Evolutionary conservation across 2,329 filamentous ascomycete species (phyloP).

Genomic region (Aspergillus sp.): DNA sequence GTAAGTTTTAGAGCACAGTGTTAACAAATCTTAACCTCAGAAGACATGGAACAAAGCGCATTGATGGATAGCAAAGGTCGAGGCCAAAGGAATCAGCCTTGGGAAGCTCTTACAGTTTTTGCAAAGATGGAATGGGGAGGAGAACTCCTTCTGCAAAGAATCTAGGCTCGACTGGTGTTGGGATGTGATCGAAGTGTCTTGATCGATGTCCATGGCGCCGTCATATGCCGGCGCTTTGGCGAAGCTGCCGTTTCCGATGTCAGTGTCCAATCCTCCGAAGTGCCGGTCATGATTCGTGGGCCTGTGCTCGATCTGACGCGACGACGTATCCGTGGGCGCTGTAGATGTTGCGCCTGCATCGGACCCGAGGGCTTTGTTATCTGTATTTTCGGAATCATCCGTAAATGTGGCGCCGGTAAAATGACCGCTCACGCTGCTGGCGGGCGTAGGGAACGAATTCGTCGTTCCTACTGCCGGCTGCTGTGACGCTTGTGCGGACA

Average conservation of each 20-base stretch:
- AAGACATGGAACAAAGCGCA: slow-evolving; percentile 25
- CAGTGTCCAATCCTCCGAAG: slow-evolving; percentile 13
- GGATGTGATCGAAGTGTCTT: slow-evolving; percentile 18
- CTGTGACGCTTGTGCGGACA: slow-evolving; percentile 44
- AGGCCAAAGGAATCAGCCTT: slow-evolving; percentile 39
- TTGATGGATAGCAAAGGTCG: slow-evolving; percentile 23
- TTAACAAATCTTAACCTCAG: slow-evolving; percentile 42
- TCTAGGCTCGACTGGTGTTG: slow-evolving; percentile 36
- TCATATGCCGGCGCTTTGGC: slow-evolving; percentile 21
- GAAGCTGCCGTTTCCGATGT: slow-evolving; percentile 20
- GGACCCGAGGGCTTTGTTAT: slow-evolving; percentile 29
- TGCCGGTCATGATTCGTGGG: slow-evolving; percentile 37
- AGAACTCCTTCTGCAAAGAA: slow-evolving; percentile 46
- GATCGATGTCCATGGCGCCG: slow-evolving; percentile 43
- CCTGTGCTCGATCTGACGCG: slow-evolving; percentile 29
- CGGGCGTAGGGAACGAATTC: slow-evolving; percentile 46
- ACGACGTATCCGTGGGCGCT: slow-evolving; percentile 16
- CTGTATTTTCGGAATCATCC: slow-evolving; percentile 34
- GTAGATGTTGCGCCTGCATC: slow-evolving; percentile 10
- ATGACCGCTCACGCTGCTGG: slow-evolving; percentile 44
- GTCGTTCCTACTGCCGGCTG: slow-evolving; percentile 39
- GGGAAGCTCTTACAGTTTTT: slow-evolving; percentile 51
- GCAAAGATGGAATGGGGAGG: slow-evolving; percentile 49
- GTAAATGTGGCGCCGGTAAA: slow-evolving; percentile 27
- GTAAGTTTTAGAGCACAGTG: slow-evolving; percentile 33